Conservation (phyloP, 208 protist genomes). For the Leishmania lainsoni region DNA sequence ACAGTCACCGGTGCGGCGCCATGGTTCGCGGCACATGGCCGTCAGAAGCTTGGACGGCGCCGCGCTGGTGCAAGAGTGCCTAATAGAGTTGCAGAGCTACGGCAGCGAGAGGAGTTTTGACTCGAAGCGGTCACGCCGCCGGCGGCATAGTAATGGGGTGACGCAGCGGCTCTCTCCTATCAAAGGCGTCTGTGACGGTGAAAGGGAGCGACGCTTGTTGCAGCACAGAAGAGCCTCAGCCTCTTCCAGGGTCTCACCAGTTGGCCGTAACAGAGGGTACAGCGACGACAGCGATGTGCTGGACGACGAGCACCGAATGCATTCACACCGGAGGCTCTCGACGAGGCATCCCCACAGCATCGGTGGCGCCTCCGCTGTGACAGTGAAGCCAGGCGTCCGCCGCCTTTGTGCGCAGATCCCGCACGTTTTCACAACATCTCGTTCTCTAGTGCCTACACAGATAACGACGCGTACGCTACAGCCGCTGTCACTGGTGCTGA, state of each 20-base stretch:
- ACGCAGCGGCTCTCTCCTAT: neutral
- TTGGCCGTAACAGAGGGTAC: neutral
- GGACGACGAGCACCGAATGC: neutral
- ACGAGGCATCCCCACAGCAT: neutral
- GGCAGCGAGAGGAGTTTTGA: neutral
- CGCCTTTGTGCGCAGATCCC: neutral
- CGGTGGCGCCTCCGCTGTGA: neutral
- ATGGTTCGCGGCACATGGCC: neutral
- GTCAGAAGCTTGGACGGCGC: conserved; percentile 15
- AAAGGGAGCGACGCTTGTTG: neutral
- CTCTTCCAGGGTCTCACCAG: neutral
- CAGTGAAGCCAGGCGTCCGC: neutral
- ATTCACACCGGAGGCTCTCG: neutral
- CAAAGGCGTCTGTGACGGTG: neutral
- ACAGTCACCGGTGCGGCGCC: neutral
- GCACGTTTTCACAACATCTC: neutral
- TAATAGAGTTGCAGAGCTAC: conserved; percentile 10
- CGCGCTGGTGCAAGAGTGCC: conserved; percentile 23
- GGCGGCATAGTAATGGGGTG: neutral
- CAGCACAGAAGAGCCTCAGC: neutral
- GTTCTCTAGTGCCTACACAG: neutral
- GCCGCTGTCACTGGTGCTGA: neutral
- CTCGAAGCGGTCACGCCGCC: neutral
- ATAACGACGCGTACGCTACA: neutral
- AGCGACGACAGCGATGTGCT: neutral